These are phyloP conservation scores for Hypocreales sp. DNA, from an alignment of 2,329 filamentous ascomycete species.

Conservation along the genomic window DNA sequence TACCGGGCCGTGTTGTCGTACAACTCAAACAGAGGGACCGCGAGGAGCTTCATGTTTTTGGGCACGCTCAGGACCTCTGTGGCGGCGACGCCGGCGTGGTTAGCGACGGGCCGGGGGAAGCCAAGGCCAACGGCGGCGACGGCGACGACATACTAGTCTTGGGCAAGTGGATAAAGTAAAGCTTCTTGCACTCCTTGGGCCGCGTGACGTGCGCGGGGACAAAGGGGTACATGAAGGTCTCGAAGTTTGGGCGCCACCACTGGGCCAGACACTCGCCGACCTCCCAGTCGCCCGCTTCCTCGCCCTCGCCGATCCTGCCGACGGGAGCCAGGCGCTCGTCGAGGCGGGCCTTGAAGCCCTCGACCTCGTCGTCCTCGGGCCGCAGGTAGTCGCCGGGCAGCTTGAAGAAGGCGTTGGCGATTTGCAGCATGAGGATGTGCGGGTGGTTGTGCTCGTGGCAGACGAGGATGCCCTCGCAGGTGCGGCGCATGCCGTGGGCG, in stretches of 20 bases:
- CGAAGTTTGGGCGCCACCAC: constrained; percentile 98
- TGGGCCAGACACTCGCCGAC: constrained; percentile 89
- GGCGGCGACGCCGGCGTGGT: not conserved
- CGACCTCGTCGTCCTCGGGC: constrained; percentile 77
- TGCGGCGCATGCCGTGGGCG: constrained; percentile 87
- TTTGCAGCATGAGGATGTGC: constrained; percentile 97
- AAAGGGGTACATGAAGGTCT: constrained; percentile 99
- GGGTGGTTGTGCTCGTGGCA: constrained; percentile 99
- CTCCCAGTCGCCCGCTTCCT: constrained; percentile 78
- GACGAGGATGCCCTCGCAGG: constrained; percentile 90
- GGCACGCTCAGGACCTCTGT: constrained; percentile 87
- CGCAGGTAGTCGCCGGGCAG: constrained; percentile 90
- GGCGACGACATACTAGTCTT: constrained; percentile 54
- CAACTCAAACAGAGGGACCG: constrained; percentile 90
- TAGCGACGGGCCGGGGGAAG: not conserved
- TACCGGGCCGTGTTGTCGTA: constrained; percentile 96
- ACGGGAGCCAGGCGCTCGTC: constrained; percentile 90
- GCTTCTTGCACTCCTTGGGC: constrained; percentile 98
- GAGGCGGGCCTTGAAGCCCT: constrained; percentile 84
- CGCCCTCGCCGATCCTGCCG: constrained; percentile 71
- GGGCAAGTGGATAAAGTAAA: constrained; percentile 92
- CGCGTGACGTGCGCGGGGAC: constrained; percentile 89
- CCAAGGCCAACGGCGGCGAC: not conserved
- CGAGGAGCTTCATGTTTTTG: constrained; percentile 99
- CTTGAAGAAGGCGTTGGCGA: constrained; percentile 99